Conservation (phyloP, 208 protist genomes). For the Trypanosoma vivax region DNA sequence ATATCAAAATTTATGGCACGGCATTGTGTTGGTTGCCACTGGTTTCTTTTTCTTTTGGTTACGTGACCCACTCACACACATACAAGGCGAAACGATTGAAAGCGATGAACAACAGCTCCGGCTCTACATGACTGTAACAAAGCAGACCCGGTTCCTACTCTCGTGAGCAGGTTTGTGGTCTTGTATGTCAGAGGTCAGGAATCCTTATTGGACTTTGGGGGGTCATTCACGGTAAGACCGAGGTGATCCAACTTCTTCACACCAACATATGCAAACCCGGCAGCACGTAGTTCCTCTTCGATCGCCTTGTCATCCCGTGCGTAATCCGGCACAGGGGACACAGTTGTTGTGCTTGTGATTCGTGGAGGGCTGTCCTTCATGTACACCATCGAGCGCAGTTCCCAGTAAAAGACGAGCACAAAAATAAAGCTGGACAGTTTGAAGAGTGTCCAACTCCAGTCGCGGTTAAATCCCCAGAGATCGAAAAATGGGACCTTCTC, state of each 20-base stretch:
- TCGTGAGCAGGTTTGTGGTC: no score
- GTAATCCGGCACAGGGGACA: constrained; percentile 69
- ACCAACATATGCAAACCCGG: constrained; percentile 75
- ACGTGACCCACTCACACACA: no score
- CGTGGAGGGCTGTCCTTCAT: constrained; percentile 44
- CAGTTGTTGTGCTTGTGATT: constrained; percentile 52
- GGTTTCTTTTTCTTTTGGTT: no score
- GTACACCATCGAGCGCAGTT: constrained; percentile 48
- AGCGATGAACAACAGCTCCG: no score
- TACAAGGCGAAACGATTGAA: no score
- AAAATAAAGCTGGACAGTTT: constrained; percentile 60
- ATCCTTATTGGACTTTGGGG: neutral
- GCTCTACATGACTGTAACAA: no score
- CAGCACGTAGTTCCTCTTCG: constrained; percentile 69
- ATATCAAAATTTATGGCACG: no score
- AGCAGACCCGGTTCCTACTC: no score
- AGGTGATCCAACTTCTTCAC: constrained; percentile 78
- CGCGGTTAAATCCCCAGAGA: constrained; percentile 79
- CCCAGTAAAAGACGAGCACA: constrained; percentile 53
- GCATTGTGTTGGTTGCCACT: no score
- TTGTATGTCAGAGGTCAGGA: neutral
- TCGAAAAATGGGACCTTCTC: constrained; percentile 80
- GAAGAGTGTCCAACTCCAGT: constrained; percentile 88
- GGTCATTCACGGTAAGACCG: constrained; percentile 5
- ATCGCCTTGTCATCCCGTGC: constrained; percentile 71